Base-by-base conservation (phyloP, 176 grass and related monocot genomes). In the Ananas comosus region DNA sequence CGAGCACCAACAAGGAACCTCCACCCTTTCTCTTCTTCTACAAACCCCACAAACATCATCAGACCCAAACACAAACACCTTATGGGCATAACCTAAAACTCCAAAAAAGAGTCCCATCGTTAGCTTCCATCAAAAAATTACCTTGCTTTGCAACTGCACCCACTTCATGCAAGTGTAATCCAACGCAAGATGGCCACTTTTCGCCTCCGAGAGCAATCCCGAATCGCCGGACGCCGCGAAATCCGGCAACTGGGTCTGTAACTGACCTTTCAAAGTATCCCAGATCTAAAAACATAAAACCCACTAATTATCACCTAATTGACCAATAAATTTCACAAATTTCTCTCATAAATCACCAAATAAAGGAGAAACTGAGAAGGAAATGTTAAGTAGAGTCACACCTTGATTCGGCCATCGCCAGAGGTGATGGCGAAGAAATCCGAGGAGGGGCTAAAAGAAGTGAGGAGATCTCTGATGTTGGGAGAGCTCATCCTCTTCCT, bases 131-230 rank as follows among this genome's bases (percentile, higher is more conserved):
- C n/a, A 68, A 28, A 64, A 51, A 48, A 66, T 83, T 59, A 93
- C 94, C 94, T 90, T 93, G 80, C 51, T 80, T 17, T 75, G 76
- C 19, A 91, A 82, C 59, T 90, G 90, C 13, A 99, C 84, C 94
- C 94, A 99, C 67, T 99, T 99, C 87, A 91, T 90, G 80, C 90
- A 99, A 48, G 90, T 93, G 74, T 91, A 99, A 84, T 99, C 94
- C n/a, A 99, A 80, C 18, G 94, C 88, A 82, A 99, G 89, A 74
- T 99, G 94, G 13, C 94, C 90, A 11, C 72, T 86, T 82, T 82
- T 90, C 48, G 70, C 67, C 72, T 85, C 77, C 4, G 75, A 64
- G 61, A 71, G 72, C 29, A 82, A 63, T 13, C 85, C 78, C 14
- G 64, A 80, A 47, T 85, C 59, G 70, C 73, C 78, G 4, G 83